Evolutionary conservation across 225 moss, liverwort and hornwort species (phyloP).

Genomic region (Polytrichum commune): DNA sequence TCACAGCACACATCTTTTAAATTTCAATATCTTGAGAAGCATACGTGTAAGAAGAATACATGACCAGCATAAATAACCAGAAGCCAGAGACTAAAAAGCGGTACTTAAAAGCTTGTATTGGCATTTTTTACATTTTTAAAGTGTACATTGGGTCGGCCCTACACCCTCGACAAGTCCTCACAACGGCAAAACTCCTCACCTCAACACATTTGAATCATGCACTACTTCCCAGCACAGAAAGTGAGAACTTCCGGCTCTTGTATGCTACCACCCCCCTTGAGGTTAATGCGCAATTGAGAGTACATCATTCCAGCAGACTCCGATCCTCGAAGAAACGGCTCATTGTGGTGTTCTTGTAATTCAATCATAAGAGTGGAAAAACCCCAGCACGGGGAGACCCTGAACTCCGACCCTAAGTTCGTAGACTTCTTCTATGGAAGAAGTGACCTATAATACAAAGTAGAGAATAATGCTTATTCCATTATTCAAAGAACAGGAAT

Average conservation of each 20-base stretch:
- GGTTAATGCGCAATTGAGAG: conserved; percentile 1
- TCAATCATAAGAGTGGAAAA: conserved; percentile 6
- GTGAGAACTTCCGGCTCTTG: conserved; percentile 13
- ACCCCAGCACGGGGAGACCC: background rate
- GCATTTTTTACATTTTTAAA: conserved; percentile 5
- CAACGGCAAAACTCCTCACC: background rate
- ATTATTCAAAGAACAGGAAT: background rate
- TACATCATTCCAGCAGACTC: conserved; percentile 5
- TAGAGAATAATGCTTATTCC: conserved; percentile 6
- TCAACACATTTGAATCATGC: background rate
- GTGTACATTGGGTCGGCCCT: conserved; percentile 11
- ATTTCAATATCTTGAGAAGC: no score
- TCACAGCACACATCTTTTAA: no score
- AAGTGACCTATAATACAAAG: conserved; percentile 4
- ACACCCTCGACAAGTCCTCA: background rate
- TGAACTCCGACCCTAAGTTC: background rate
- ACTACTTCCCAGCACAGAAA: conserved; percentile 8
- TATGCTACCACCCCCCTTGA: conserved; percentile 1
- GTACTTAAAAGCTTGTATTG: background rate
- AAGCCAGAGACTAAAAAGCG: background rate
- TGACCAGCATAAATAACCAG: no score
- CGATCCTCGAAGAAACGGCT: conserved; percentile 8
- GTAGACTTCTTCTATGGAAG: background rate
- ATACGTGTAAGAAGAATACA: no score
- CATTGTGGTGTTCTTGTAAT: background rate